phyloP scores from a whole-genome alignment of 805 yeast genomes.

The Starmerella cellae region DNA sequence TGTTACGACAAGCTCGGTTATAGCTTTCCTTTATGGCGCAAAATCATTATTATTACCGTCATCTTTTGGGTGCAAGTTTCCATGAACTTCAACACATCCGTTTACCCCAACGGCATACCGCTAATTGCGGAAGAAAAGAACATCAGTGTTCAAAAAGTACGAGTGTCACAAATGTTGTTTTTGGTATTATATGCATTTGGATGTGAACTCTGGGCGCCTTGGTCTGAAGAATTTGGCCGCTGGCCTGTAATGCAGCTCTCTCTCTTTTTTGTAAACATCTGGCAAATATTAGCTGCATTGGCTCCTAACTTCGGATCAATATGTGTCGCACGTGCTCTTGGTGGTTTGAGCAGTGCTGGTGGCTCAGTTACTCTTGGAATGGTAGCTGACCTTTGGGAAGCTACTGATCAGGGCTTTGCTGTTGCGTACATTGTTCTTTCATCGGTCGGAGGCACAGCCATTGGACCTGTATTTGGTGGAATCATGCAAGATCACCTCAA shows the following conservation, averaged over 20 bases:
- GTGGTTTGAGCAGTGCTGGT: conserved; percentile 48
- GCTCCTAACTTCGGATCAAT: conserved; percentile 43
- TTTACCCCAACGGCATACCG: conserved; percentile 30
- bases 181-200: conserved; percentile 46
- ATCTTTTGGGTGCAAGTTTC: conserved; percentile 32
- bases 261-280: conserved; percentile 34
- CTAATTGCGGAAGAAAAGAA: conserved; percentile 34
- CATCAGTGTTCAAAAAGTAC: conserved; percentile 26
- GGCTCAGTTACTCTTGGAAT: conserved; percentile 48
- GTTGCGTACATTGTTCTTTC: conserved; percentile 39
- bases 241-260: conserved; percentile 42
- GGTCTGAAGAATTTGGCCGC: conserved; percentile 57
- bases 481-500: conserved; percentile 36
- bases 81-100: conserved; percentile 33
- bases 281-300: conserved; percentile 45
- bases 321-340: conserved; percentile 45
- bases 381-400: conserved; percentile 41
- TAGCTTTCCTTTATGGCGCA: conserved; percentile 26
- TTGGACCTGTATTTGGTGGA: conserved; percentile 39
- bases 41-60: conserved; percentile 31
- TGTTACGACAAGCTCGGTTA: conserved; percentile 31
- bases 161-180: conserved; percentile 37
- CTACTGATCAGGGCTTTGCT: conserved; percentile 36
- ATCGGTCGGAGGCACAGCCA: conserved; percentile 40
- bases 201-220: conserved; percentile 48